A percentile compares a stretch with the other conserved stretches of the same genome.
Conservation (phyloP, 495 filamentous ascomycete genomes). For the Cairneyella variabilis region DNA sequence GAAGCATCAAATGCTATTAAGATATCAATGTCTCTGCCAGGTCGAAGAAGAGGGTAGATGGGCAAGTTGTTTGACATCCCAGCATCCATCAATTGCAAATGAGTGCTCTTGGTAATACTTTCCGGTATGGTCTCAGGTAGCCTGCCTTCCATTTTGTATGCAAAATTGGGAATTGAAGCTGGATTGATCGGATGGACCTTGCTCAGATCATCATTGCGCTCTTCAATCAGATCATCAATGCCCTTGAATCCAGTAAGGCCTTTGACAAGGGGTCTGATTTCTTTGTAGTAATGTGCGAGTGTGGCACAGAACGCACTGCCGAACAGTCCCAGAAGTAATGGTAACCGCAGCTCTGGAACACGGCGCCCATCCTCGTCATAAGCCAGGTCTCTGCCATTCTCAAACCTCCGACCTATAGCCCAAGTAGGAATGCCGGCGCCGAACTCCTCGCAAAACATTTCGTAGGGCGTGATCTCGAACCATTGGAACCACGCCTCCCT, state of each 20-base stretch:
- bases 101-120: constrained; percentile 61
- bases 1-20: constrained; percentile 87
- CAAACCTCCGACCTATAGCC: constrained; percentile 82
- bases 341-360: constrained; percentile 76
- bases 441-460: constrained; percentile 92
- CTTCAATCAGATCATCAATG: constrained; percentile 83
- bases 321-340: constrained; percentile 86
- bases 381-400: constrained; percentile 62
- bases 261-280: constrained; percentile 75
- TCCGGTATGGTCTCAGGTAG: constrained; percentile 72
- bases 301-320: constrained; percentile 95
- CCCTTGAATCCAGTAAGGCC: constrained; percentile 68
- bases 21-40: constrained; percentile 82
- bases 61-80: constrained; percentile 98
- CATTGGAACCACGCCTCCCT: constrained; percentile 93
- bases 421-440: constrained; percentile 89
- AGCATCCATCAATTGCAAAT: constrained; percentile 90
- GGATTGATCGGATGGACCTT: constrained; percentile 93
- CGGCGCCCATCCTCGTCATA: constrained; percentile 50
- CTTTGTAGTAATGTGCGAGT: constrained; percentile 90
- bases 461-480: constrained; percentile 95
- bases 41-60: constrained; percentile 87
- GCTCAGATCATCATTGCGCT: constrained; percentile 73
- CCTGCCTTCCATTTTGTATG: constrained; percentile 69
- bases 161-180: constrained; percentile 82